Evolutionary conservation across 768 basidiomycete species (phyloP).

Genomic region (Pleurotus tuber-regium): DNA sequence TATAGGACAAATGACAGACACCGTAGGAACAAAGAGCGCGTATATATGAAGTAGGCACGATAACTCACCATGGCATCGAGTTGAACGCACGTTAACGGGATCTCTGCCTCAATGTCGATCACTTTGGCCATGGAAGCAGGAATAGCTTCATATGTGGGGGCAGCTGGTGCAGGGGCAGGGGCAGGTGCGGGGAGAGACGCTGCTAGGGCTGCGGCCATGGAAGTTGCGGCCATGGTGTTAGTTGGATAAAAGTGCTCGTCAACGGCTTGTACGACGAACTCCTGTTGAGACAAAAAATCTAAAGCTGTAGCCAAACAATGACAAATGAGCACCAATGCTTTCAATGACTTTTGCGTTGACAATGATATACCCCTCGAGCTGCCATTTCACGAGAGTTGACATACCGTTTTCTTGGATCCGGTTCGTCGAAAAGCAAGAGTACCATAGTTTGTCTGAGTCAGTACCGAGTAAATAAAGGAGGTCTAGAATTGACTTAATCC

Average conservation of each 20-base stretch:
- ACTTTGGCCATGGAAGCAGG: constrained; percentile 91
- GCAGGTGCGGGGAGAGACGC: constrained; percentile 74
- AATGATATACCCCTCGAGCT: too few relatives aligned
- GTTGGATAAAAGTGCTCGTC: constrained; percentile 6
- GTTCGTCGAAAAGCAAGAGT: too few relatives aligned
- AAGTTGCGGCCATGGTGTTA: constrained; percentile 61
- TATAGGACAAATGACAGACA: too few relatives aligned
- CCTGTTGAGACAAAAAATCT: constrained; percentile 14
- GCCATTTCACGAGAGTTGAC: too few relatives aligned
- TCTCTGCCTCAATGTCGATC: constrained; percentile 91
- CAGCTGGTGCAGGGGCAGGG: constrained; percentile 56
- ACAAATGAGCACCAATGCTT: constrained; percentile 28
- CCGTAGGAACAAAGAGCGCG: too few relatives aligned
- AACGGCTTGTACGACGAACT: not conserved
- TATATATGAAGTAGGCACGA: not conserved
- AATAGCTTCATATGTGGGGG: constrained; percentile 79
- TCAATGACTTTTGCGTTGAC: too few relatives aligned
- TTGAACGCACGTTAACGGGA: constrained; percentile 76
- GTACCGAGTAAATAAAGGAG: too few relatives aligned
- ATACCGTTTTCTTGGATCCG: too few relatives aligned
- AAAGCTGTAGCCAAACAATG: constrained; percentile 27
- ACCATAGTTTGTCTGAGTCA: too few relatives aligned
- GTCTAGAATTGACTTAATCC: too few relatives aligned
- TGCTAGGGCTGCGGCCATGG: constrained; percentile 92
- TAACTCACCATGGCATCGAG: constrained; percentile 79